A percentile compares a stretch with the other conserved stretches of the same genome.
phyloP scores from a whole-genome alignment of 441 rosid species.

The Erodium trifolium region DNA sequence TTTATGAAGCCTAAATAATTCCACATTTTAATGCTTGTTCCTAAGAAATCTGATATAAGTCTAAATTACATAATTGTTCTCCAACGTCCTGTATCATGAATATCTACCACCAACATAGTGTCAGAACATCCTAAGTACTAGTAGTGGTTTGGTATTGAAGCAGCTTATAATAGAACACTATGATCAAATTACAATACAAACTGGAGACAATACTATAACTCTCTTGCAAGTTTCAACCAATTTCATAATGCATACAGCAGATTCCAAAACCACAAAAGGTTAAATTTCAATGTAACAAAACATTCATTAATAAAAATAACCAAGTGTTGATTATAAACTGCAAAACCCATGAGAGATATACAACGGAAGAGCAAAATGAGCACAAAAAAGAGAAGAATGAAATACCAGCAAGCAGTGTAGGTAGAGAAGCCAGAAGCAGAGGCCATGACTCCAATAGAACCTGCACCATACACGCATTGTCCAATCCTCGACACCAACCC shows the following conservation, averaged over 20 bases:
- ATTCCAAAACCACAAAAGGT: too few relatives aligned
- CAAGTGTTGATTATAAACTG: background rate
- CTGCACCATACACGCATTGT: constrained; percentile 68
- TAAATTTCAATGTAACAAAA: background rate
- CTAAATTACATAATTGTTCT: too few relatives aligned
- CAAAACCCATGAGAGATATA: background rate
- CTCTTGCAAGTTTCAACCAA: too few relatives aligned
- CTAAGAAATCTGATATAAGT: background rate
- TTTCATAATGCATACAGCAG: background rate
- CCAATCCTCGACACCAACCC: constrained; percentile 62
- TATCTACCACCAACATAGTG: too few relatives aligned
- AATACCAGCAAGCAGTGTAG: constrained; percentile 88
- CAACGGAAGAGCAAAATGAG: background rate
- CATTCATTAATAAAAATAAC: too few relatives aligned
- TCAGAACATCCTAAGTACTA: too few relatives aligned
- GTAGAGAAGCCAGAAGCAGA: constrained; percentile 49
- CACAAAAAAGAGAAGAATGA: background rate
- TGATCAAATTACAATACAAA: too few relatives aligned
- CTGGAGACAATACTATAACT: too few relatives aligned
- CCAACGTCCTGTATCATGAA: too few relatives aligned
- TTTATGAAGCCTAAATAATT: background rate
- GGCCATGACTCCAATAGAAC: constrained; percentile 68
- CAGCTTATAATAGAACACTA: too few relatives aligned
- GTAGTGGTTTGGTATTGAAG: too few relatives aligned
- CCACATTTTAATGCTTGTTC: background rate